Evolutionary conservation across 2,329 filamentous ascomycete genomes (phyloP).

Genomic region (Orbilia ellipsospora): DNA sequence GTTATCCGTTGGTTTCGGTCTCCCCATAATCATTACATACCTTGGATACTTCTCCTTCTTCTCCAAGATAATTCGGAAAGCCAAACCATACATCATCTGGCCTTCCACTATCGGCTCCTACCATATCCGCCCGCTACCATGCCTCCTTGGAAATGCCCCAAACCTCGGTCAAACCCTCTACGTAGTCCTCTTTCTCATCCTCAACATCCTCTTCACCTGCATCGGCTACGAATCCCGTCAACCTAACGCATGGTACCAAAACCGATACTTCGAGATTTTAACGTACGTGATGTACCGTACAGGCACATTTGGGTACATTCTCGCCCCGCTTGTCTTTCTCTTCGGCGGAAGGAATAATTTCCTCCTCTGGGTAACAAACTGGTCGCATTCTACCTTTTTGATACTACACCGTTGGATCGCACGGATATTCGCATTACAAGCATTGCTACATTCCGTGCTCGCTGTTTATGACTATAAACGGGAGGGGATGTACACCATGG

Average conservation of each 20-base stretch:
- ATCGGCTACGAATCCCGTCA: conserved; percentile 59
- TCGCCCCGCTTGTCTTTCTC: conserved; percentile 64
- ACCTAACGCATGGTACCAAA: conserved; percentile 27
- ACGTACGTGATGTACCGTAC: conserved; percentile 59
- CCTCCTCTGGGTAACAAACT: conserved; percentile 66
- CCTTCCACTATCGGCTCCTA: conserved; percentile 61
- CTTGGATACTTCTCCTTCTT: conserved; percentile 60
- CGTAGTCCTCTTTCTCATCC: conserved; percentile 62
- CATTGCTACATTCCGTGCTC: conserved; percentile 65
- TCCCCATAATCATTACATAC: conserved; percentile 58
- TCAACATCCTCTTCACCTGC: conserved; percentile 62
- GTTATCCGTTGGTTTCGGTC: conserved; percentile 58
- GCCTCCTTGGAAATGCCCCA: conserved; percentile 62
- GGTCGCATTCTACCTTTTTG: conserved; percentile 66
- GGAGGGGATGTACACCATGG: conserved; percentile 58
- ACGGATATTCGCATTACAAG: conserved; percentile 64
- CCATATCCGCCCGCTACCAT: conserved; percentile 61
- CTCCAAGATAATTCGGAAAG: conserved; percentile 56
- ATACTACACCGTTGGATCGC: conserved; percentile 68
- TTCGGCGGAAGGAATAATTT: conserved; percentile 66
- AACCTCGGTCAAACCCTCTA: conserved; percentile 65
- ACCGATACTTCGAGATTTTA: conserved; percentile 38
- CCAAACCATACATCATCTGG: conserved; percentile 61
- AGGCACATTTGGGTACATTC: conserved; percentile 63
- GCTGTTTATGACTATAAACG: conserved; percentile 62